Evolutionary conservation across 2,329 filamentous ascomycete species (phyloP).

Genomic region (Monilinia vaccinii-corymbosi): DNA sequence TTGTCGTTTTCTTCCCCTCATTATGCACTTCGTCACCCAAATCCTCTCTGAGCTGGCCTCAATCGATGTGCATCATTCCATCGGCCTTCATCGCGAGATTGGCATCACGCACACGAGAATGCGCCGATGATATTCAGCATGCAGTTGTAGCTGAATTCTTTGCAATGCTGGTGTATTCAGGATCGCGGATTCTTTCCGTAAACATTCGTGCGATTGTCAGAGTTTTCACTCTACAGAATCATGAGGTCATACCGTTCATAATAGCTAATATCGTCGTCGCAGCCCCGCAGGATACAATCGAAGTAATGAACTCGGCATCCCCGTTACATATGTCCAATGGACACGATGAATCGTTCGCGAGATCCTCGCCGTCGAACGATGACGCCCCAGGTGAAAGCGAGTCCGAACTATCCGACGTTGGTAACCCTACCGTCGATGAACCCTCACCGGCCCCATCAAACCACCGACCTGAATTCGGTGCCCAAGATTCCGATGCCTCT

Average conservation of each 20-base stretch:
- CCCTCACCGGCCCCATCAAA: conserved; percentile 39
- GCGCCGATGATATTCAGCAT: conserved; percentile 23
- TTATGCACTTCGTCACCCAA: conserved; percentile 9
- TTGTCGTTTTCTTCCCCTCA: neutral
- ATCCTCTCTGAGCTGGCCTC: conserved; percentile 14
- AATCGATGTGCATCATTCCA: conserved; percentile 22
- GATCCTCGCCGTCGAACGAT: conserved; percentile 32
- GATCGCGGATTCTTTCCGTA: conserved; percentile 22
- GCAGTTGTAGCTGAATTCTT: conserved; percentile 7
- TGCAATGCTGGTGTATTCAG: conserved; percentile 13
- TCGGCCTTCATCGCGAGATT: conserved; percentile 22
- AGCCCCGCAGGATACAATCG: conserved; percentile 49
- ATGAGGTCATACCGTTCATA: conserved; percentile 15
- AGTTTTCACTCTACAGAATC: conserved; percentile 16
- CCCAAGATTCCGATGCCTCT: conserved; percentile 24
- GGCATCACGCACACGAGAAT: conserved; percentile 21
- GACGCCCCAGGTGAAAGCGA: conserved; percentile 51
- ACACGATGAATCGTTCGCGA: conserved; percentile 47
- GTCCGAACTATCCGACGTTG: conserved; percentile 67
- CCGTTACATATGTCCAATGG: conserved; percentile 59
- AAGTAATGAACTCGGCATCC: conserved; percentile 53
- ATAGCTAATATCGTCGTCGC: conserved; percentile 41
- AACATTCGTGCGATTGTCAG: conserved; percentile 14
- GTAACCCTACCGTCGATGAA: conserved; percentile 45
- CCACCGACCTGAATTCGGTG: conserved; percentile 27